Conservation (phyloP, 495 filamentous ascomycete species). For the Penicillium soppii region DNA sequence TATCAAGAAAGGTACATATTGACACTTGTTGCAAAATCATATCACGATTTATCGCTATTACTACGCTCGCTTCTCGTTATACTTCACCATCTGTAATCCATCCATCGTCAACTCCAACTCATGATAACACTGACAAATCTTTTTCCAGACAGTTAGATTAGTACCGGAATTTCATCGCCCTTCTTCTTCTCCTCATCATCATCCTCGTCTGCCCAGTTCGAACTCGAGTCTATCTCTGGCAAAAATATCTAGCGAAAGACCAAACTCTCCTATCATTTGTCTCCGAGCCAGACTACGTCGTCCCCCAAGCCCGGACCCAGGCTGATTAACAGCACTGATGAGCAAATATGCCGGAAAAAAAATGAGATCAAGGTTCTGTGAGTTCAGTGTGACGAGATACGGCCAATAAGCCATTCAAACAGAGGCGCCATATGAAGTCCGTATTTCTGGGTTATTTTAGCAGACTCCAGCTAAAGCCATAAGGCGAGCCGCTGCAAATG, state of each 20-base stretch:
- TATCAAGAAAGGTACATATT: too few relatives aligned
- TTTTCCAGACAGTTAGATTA: neutral
- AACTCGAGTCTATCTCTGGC: neutral
- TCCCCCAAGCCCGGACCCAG: neutral
- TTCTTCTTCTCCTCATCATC: neutral
- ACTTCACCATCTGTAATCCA: neutral
- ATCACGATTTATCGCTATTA: too few relatives aligned
- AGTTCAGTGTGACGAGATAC: neutral
- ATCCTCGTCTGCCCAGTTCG: neutral
- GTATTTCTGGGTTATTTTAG: neutral
- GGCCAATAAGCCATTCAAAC: neutral
- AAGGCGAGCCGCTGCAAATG: neutral
- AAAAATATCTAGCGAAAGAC: neutral
- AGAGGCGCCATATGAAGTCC: neutral
- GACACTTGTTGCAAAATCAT: too few relatives aligned
- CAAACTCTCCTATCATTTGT: neutral
- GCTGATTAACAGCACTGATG: neutral
- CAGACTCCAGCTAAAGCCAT: neutral
- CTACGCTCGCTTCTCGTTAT: neutral
- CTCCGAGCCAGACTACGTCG: neutral
- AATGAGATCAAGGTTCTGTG: neutral
- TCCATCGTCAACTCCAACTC: neutral
- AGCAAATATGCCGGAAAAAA: neutral
- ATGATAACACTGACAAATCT: neutral
- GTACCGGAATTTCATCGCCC: neutral